Conservation (phyloP, 306 rosid genomes). For the Amphicarpaea edgeworthii region DNA sequence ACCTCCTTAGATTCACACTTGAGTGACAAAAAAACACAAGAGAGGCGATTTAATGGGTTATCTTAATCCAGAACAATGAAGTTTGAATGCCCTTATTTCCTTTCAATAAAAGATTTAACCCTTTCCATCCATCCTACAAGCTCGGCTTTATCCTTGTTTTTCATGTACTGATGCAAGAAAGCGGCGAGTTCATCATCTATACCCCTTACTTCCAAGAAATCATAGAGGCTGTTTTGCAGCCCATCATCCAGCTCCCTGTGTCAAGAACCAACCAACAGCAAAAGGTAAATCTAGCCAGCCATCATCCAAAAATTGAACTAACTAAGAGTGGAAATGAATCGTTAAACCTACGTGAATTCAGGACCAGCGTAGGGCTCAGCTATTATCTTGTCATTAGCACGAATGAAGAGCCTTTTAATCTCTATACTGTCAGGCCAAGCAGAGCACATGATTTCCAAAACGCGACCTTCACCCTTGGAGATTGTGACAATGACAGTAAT, state of each 20-base stretch:
- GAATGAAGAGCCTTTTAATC: constrained; percentile 59
- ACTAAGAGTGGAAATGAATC: neutral
- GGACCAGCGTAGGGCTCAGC: constrained; percentile 81
- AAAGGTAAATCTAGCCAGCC: constrained; percentile 5
- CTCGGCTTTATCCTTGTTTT: constrained; percentile 81
- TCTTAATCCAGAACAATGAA: constrained; percentile 38
- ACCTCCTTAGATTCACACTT: constrained; percentile 17
- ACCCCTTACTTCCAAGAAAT: constrained; percentile 84
- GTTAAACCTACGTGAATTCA: constrained; percentile 69
- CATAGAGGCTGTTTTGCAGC: constrained; percentile 75
- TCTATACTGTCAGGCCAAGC: constrained; percentile 84
- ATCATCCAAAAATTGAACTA: constrained; percentile 10
- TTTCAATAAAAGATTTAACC: constrained; percentile 76
- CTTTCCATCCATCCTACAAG: constrained; percentile 77
- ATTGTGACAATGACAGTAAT: constrained; percentile 70
- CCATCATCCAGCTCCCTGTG: constrained; percentile 93
- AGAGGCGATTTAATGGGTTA: constrained; percentile 29
- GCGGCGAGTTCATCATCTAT: constrained; percentile 68
- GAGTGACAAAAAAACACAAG: constrained; percentile 30
- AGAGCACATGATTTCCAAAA: constrained; percentile 79
- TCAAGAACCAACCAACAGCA: constrained; percentile 39
- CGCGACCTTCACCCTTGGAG: constrained; percentile 60
- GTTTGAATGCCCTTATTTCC: constrained; percentile 48
- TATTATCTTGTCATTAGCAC: constrained; percentile 42
- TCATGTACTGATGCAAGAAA: constrained; percentile 79